phyloP scores from a whole-genome alignment of 2,329 filamentous ascomycete species.

The Endothia cerciana region DNA sequence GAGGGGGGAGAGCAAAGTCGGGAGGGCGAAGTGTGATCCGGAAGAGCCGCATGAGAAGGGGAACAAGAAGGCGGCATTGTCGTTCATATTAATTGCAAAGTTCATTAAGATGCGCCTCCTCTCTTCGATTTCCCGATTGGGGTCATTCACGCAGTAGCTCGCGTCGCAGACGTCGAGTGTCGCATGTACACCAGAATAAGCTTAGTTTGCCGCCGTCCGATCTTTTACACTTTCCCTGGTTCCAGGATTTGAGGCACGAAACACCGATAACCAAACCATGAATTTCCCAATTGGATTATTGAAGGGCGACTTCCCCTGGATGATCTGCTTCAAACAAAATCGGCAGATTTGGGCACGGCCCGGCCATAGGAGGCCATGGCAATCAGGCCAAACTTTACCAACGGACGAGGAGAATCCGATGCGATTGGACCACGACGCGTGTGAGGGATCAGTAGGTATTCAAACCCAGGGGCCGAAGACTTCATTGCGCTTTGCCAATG shows the following conservation, averaged over 20 bases:
- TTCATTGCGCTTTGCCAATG: neutral
- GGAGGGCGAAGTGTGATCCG: neutral
- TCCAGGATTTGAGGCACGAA: slow-evolving; percentile 8
- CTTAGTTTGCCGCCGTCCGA: slow-evolving; percentile 13
- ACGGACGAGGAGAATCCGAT: neutral
- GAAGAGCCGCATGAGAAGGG: neutral
- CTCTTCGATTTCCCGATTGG: slow-evolving; percentile 1
- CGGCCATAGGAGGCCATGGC: neutral
- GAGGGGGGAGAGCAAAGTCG: neutral
- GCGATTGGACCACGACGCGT: neutral
- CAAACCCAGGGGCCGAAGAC: neutral
- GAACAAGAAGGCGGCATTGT: neutral
- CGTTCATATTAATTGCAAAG: neutral
- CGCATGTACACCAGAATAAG: slow-evolving; percentile 4
- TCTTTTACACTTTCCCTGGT: neutral
- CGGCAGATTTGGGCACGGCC: neutral
- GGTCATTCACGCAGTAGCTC: neutral
- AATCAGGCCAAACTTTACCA: slow-evolving; percentile 2
- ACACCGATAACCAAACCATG: neutral
- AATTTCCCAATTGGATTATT: too few relatives aligned
- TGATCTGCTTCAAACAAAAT: neutral
- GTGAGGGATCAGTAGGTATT: neutral
- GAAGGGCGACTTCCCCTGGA: neutral
- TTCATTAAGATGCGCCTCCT: neutral
- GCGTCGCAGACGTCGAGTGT: slow-evolving; percentile 9